Evolutionary conservation across 768 basidiomycete genomes (phyloP), one percentile per base, ranked within the genome.

Genomic region (Lactarius indigo): DNA sequence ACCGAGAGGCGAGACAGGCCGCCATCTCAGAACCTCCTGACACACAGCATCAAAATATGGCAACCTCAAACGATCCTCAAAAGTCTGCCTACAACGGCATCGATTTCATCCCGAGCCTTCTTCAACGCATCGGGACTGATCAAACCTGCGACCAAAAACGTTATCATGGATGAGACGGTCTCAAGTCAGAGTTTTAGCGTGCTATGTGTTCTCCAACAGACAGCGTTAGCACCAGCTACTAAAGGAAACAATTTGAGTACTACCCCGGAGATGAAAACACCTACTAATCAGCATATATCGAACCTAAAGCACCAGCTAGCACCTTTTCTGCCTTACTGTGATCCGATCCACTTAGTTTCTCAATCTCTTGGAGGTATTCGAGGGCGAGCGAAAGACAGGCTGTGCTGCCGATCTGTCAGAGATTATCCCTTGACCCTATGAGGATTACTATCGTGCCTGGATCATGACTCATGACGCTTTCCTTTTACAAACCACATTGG

Each of bases 401-500:
- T 5, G 47, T 54, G 50, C 61, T 50, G 8, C 26, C 37, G 15
- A 39, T n/a, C 61, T 61, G 33, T 26, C 37, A 30, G 15, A 30
- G 30, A 54, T 28, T 18, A 30, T 5, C n/a, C 26, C 41, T 8
- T n/a, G 20, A 9, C 18, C 2, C 20, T 10, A 10, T 47, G 18
- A 28, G 10, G 3, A 20, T 31, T 12, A 8, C 6, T 23, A 31
- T 17, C 37, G 30, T 47, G 5, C 18, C 5, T 2, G 17, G 20
- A 15, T 23, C n/a, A n/a, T 31, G 33, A 20, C 47, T 50, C 26
- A 61, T 50, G 20, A 61, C 54, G 12, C n/a, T 31, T 20, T 39
- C n/a, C 35, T 61, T 35, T 61, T 10, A 61, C 61, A 9, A 61
- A 61, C 17, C 35, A 15, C 15, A 61, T 61, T 4, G 61, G 61